These are phyloP conservation scores for Clathrospora elynae DNA, from an alignment of 2,329 filamentous ascomycete species.

Conservation along the genomic window DNA sequence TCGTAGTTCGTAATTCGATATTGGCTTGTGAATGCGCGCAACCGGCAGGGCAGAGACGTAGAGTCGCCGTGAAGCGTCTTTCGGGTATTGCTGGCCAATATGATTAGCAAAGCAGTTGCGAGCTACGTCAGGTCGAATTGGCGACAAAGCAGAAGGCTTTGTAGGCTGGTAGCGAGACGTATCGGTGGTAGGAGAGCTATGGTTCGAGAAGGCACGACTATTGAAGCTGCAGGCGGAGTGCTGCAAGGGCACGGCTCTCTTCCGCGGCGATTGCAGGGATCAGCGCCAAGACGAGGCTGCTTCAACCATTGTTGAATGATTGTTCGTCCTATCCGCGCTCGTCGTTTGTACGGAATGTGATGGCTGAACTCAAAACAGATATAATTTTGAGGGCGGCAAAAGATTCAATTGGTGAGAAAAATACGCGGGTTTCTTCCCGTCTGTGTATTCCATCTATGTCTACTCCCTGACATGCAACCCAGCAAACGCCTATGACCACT, in stretches of 20 bases:
- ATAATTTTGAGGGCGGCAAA: no score
- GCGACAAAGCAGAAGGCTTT: not conserved
- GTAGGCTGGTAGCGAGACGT: not conserved
- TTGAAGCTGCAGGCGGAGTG: constrained; percentile 14
- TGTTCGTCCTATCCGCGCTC: no score
- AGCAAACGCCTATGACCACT: constrained; percentile 21
- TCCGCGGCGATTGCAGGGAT: constrained; percentile 24
- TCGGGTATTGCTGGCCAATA: not conserved
- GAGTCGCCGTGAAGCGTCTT: no score
- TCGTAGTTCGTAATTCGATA: not conserved
- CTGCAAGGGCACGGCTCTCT: constrained; percentile 20
- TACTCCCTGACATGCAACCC: constrained; percentile 13
- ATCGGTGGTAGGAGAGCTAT: constrained; percentile 2
- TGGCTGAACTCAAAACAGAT: no score
- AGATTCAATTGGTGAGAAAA: no score
- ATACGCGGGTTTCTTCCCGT: no score
- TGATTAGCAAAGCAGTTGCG: not conserved
- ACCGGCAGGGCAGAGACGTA: no score
- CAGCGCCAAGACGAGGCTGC: constrained; percentile 12
- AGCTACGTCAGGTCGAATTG: not conserved
- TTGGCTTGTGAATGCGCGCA: not conserved
- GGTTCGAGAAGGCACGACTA: constrained; percentile 8
- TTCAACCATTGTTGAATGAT: no score
- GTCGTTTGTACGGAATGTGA: no score
- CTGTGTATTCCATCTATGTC: no score